Evolutionary conservation across 805 yeast species (phyloP), one percentile per base, ranked within the genome.

Genomic region (Ogataea dorogensis): DNA sequence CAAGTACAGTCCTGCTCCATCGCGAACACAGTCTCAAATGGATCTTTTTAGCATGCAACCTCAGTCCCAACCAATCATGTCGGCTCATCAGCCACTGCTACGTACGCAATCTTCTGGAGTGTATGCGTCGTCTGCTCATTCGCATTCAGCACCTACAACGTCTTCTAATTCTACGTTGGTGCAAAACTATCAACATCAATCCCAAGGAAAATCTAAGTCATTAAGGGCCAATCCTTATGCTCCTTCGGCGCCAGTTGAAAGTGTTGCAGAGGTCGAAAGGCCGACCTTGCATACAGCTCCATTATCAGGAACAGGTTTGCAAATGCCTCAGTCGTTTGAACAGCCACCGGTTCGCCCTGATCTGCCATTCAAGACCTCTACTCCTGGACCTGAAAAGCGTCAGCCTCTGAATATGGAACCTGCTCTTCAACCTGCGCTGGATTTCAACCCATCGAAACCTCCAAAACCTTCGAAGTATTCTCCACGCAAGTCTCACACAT

Each of bases 1-100:
- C 34, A 81, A 78, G 39, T 81, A 78, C 56, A 79, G 83, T 8
- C 88, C 89, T 1, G 64, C 73, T 2, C 64, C 79, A n/a, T 80
- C 88, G 2, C 67, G 88, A 47, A 74, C 65, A 24, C 65, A 70
- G 2, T 71, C 78, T 2, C 56, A 53, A 15, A 36, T 60, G 14
- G 75, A 71, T 44, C 45, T 56, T 10, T 6, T 40, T 19, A 25
- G 20, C 17, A 19, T 43, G 18, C 49, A 45, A 23, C 53, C 50
- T 26, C 50, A 43, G 21, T 50, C 46, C 8, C 49, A 45, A 28
- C 51, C 52, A 10, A 22, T 41, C 8, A 35, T 46, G 43, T 18
- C 49, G 5, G 23, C 17, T 3, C 42, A 45, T 24, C 47, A 45
- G 24, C 36, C 40, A 2, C 31, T 37, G 2, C 13, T 36, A 14